Conservation (phyloP, 2,329 filamentous ascomycete genomes). For the Ascochyta lentis region DNA sequence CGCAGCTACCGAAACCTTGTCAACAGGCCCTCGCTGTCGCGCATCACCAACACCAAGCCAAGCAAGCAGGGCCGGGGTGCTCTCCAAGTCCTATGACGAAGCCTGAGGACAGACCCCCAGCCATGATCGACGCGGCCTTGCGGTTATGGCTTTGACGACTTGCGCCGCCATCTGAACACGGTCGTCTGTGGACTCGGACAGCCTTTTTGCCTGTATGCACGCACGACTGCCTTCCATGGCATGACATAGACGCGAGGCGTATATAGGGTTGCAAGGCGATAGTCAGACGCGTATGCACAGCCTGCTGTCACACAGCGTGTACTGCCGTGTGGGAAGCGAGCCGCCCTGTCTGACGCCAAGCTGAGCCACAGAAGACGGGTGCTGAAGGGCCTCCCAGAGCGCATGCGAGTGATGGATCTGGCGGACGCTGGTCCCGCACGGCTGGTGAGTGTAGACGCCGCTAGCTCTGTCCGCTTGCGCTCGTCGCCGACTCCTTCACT, state of each 20-base stretch:
- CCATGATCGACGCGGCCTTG: slow-evolving; percentile 41
- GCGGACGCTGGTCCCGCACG: slow-evolving; percentile 31
- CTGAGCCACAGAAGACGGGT: slow-evolving; percentile 32
- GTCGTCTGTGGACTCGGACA: slow-evolving; percentile 15
- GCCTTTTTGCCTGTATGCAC: slow-evolving; percentile 5
- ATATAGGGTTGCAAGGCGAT: slow-evolving; percentile 22
- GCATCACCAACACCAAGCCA: slow-evolving; percentile 15
- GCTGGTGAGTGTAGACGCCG: slow-evolving; percentile 20
- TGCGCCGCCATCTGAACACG: slow-evolving; percentile 22
- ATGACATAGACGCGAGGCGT: slow-evolving; percentile 8
- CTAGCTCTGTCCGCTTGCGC: slow-evolving; percentile 28
- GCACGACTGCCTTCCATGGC: slow-evolving; percentile 10
- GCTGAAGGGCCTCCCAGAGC: slow-evolving; percentile 22
- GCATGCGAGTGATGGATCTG: slow-evolving; percentile 32
- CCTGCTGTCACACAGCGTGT: slow-evolving; percentile 20
- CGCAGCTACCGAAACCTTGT: slow-evolving; percentile 26
- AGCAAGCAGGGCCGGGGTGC: slow-evolving; percentile 18
- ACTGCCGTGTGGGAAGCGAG: slow-evolving; percentile 23
- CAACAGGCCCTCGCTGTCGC: slow-evolving; percentile 24
- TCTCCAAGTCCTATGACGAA: slow-evolving; percentile 17
- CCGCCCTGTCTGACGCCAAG: slow-evolving; percentile 19
- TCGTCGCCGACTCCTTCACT: slow-evolving; percentile 8
- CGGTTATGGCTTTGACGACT: slow-evolving; percentile 42
- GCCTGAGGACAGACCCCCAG: slow-evolving; percentile 24
- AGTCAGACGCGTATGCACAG: slow-evolving; percentile 20